These are phyloP conservation scores for Skeletonema costatum DNA, from an alignment of 108 stramenopile species.

Conservation along the genomic window DNA sequence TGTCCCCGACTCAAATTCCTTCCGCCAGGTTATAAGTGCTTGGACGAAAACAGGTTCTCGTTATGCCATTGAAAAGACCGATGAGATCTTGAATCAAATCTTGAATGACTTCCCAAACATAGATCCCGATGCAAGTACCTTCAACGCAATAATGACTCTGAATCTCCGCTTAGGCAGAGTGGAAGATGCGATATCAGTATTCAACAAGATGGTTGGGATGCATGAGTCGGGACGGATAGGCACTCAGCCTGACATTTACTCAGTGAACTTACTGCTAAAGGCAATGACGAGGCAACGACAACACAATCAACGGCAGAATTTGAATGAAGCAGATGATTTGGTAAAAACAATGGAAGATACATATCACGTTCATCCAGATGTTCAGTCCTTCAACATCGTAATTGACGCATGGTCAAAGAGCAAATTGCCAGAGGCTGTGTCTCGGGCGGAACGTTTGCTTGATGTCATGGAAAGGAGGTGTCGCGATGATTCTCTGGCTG, in stretches of 20 bases:
- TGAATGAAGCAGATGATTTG: constrained; percentile 9
- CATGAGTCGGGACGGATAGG: neutral
- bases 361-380: constrained; percentile 27
- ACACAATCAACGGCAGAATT: neutral
- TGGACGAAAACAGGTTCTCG: constrained; percentile 26
- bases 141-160: constrained; percentile 29
- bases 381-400: constrained; percentile 58
- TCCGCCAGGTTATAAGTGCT: constrained; percentile 18
- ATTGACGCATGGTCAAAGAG: constrained; percentile 69
- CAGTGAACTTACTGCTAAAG: constrained; percentile 21
- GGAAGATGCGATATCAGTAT: neutral
- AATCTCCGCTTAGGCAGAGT: neutral
- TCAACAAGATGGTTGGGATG: neutral
- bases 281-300: constrained; percentile 1
- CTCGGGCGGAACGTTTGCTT: constrained; percentile 61
- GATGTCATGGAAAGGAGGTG: constrained; percentile 51
- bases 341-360: constrained; percentile 2
- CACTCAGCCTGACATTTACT: constrained; percentile 23
- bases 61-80: constrained; percentile 9
- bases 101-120: constrained; percentile 15
- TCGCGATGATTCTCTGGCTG: constrained; percentile 4
- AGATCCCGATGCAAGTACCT: constrained; percentile 21
- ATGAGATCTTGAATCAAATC: constrained; percentile 10
- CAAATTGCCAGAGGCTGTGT: constrained; percentile 39
- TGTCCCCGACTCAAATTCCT: constrained; percentile 19